Evolutionary conservation across 495 filamentous ascomycete species (phyloP).

Genomic region (Pyrenula massariospora): DNA sequence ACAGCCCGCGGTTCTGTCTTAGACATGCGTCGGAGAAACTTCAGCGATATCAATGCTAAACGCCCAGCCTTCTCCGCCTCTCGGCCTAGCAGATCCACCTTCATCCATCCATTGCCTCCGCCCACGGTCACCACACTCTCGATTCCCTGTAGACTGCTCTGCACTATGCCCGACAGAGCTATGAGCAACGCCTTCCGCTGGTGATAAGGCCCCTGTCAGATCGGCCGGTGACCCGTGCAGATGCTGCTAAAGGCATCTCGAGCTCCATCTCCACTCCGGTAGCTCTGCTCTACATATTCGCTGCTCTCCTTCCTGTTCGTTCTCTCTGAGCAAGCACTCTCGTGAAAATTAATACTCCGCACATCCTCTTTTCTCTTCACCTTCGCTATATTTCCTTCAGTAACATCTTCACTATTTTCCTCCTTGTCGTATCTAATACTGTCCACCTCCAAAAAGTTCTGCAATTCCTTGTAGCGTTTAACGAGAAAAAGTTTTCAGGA

Average conservation of each 20-base stretch:
- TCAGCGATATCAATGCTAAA: not conserved
- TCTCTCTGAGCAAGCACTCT: too few relatives aligned
- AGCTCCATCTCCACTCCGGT: not conserved
- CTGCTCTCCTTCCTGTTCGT: not conserved
- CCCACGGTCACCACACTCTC: not conserved
- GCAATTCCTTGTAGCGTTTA: too few relatives aligned
- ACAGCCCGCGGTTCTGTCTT: not conserved
- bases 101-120: not conserved
- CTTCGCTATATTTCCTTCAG: too few relatives aligned
- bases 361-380: too few relatives aligned
- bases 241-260: not conserved
- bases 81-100: not conserved
- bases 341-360: too few relatives aligned
- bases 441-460: too few relatives aligned
- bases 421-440: not conserved
- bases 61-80: not conserved
- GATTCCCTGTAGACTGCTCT: too few relatives aligned
- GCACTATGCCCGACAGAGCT: not conserved
- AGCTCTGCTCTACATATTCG: too few relatives aligned
- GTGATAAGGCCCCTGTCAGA: too few relatives aligned
- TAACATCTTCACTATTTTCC: not conserved
- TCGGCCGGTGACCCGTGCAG: too few relatives aligned
- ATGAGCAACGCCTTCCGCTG: not conserved
- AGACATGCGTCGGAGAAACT: not conserved
- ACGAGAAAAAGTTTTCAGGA: not conserved